Conservation (phyloP, 495 filamentous ascomycete genomes). For the Aspergillus biplanus region DNA sequence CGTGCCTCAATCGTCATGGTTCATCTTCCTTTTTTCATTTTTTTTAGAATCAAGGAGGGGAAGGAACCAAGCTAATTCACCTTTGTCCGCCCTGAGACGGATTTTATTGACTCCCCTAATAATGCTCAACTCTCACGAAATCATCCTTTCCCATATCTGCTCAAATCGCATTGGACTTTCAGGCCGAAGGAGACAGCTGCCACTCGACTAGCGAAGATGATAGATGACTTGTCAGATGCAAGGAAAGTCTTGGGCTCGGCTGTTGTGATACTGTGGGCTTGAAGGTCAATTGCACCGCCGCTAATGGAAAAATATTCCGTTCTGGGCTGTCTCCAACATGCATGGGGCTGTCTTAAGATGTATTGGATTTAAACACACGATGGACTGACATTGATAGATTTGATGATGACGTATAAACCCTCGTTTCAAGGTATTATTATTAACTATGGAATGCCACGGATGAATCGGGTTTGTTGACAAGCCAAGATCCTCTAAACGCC, state of each 20-base stretch:
- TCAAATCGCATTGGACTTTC: too few relatives aligned
- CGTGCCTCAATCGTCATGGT: too few relatives aligned
- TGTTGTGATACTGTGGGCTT: background rate
- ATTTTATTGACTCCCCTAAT: too few relatives aligned
- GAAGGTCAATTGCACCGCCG: background rate
- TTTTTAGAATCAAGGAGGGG: too few relatives aligned
- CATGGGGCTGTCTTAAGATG: background rate
- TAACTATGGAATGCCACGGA: background rate
- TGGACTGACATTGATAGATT: background rate
- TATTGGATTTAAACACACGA: background rate
- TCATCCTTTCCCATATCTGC: too few relatives aligned
- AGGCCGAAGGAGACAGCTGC: background rate
- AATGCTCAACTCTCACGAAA: too few relatives aligned
- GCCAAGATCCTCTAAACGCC: background rate
- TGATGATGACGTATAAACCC: background rate
- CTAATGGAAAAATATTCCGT: background rate
- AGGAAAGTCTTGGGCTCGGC: background rate
- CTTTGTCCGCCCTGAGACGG: too few relatives aligned
- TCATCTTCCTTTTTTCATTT: too few relatives aligned
- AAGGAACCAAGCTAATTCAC: too few relatives aligned
- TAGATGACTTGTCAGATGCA: conserved; percentile 6
- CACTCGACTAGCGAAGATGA: background rate
- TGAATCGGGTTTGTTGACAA: background rate
- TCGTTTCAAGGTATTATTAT: background rate
- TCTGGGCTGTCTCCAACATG: background rate